Percentiles rank a stretch among this genome's conserved stretches.
phyloP scores from a whole-genome alignment of 108 stramenopile species.

The Cyclotella choctawhatcheeana region DNA sequence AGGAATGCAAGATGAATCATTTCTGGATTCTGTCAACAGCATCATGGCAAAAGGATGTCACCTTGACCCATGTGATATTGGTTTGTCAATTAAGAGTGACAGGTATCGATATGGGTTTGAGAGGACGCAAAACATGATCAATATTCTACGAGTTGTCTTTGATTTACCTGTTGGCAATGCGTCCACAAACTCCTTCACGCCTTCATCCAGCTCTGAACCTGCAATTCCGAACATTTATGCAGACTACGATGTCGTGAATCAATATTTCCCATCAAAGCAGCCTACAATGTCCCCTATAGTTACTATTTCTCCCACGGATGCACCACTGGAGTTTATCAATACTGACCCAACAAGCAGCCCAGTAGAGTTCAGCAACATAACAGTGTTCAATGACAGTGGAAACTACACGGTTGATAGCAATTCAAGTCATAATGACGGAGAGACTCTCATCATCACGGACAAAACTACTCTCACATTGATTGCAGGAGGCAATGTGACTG shows the following conservation, averaged over 20 bases:
- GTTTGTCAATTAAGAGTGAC: slow-evolving; percentile 13
- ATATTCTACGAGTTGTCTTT: slow-evolving; percentile 33
- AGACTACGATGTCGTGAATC: background rate
- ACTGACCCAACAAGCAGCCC: slow-evolving; percentile 20
- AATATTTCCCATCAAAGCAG: background rate
- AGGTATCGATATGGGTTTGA: slow-evolving; percentile 16
- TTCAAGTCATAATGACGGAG: slow-evolving; percentile 4
- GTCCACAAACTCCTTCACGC: background rate
- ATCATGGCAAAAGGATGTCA: slow-evolving; percentile 33
- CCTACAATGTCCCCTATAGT: background rate
- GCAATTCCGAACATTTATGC: slow-evolving; percentile 12
- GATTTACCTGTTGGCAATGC: slow-evolving; percentile 12
- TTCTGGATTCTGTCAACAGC: slow-evolving; percentile 28
- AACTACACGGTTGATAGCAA: slow-evolving; percentile 5
- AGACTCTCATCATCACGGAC: slow-evolving; percentile 17
- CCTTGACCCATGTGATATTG: slow-evolving; percentile 9
- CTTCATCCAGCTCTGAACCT: slow-evolving; percentile 3
- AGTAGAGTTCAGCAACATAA: slow-evolving; percentile 26
- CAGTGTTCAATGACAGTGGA: slow-evolving; percentile 23
- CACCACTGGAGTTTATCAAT: background rate
- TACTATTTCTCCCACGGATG: slow-evolving; percentile 5
- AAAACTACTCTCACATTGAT: slow-evolving; percentile 2
- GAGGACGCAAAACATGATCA: slow-evolving; percentile 23
- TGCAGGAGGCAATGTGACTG: slow-evolving; percentile 17
- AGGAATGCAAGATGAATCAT: slow-evolving; percentile 35